phyloP scores from a whole-genome alignment of 2,329 filamentous ascomycete species.

The Colletotrichum somersetense region DNA sequence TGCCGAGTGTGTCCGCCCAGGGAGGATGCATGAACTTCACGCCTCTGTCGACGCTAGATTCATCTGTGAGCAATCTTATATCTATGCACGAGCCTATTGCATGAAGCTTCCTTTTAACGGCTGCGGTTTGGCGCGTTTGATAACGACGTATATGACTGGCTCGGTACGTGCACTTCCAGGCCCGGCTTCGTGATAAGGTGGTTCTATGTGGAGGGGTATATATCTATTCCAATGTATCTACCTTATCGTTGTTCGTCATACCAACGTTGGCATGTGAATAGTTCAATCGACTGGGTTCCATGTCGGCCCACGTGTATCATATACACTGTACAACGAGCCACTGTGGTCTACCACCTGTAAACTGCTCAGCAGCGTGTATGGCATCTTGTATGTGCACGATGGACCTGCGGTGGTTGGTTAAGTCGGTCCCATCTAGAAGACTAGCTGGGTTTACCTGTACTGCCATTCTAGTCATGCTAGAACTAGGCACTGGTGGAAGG shows the following conservation, averaged over 20 bases:
- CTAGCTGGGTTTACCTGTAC: neutral
- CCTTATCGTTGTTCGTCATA: neutral
- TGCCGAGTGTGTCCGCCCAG: neutral
- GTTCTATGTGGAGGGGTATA: neutral
- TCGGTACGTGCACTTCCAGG: neutral
- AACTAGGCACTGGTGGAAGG: neutral
- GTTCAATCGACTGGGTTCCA: neutral
- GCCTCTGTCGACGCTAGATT: neutral
- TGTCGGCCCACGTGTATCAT: neutral
- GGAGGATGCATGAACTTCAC: neutral
- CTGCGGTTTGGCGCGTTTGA: neutral
- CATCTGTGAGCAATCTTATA: neutral
- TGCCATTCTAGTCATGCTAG: neutral
- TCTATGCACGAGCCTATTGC: neutral
- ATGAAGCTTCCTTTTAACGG: neutral
- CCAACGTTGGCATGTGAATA: neutral
- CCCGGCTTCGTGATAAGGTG: neutral
- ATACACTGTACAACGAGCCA: neutral
- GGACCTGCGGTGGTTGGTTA: rapidly evolving
- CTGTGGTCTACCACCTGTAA: neutral
- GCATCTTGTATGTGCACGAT: neutral
- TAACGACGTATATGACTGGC: neutral
- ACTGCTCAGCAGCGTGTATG: neutral
- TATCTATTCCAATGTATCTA: neutral
- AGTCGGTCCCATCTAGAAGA: no score